These are phyloP conservation scores for Eucalyptus viminalis DNA, from an alignment of 345 rosid genomes.

Conservation along the genomic window DNA sequence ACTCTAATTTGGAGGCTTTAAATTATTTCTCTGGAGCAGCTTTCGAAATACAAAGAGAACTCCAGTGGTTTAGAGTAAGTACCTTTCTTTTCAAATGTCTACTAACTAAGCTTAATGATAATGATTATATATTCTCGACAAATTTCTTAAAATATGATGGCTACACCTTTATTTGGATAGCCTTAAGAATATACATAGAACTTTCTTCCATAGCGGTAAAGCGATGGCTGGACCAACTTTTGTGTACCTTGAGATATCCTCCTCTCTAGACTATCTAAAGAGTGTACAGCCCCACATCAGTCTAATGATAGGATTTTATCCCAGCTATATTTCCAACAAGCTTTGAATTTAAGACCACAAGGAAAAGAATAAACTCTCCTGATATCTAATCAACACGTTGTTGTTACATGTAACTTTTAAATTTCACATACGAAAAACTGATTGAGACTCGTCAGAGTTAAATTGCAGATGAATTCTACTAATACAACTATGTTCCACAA, in stretches of 20 bases:
- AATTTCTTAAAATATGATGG: not conserved
- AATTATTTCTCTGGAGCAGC: too few species aligned
- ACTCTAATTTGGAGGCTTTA: too few species aligned
- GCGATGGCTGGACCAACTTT: not conserved
- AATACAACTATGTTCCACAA: too few species aligned
- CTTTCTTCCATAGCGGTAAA: not conserved
- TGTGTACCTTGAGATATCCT: accelerated
- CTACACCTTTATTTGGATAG: not conserved
- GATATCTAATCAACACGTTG: too few species aligned
- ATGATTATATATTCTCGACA: too few species aligned
- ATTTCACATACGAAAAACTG: too few species aligned
- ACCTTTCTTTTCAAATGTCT: not conserved
- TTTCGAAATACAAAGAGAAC: too few species aligned
- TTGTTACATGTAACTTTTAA: too few species aligned
- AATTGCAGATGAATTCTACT: too few species aligned
- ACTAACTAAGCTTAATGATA: not conserved
- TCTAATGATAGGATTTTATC: not conserved
- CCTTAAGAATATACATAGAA: not conserved
- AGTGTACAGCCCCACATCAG: not conserved
- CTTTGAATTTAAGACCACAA: not conserved
- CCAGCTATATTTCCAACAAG: not conserved
- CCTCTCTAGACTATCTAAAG: not conserved
- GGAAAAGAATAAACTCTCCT: not conserved
- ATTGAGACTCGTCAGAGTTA: too few species aligned
- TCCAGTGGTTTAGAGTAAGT: not conserved